Conservation (phyloP, 305 asterid species). For the Fraxinus latifolia region DNA sequence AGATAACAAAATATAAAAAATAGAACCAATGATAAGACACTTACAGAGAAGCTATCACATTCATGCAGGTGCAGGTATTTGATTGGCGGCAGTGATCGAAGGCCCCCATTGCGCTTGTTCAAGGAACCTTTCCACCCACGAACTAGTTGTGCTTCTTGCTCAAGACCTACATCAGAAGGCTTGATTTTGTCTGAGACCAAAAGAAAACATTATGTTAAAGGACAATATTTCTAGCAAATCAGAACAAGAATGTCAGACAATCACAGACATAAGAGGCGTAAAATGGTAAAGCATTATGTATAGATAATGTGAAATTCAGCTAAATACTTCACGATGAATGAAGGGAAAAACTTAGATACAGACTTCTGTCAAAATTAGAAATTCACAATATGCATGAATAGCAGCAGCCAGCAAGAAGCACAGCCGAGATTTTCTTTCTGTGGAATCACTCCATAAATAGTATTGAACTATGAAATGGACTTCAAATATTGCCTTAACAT, state of each 20-base stretch:
- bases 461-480: neutral
- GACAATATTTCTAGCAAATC: conserved; percentile 16
- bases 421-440: neutral
- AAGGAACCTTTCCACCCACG: conserved; percentile 67
- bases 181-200: conserved; percentile 78
- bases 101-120: conserved; percentile 50
- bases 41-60: conserved; percentile 84
- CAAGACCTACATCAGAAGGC: conserved; percentile 98
- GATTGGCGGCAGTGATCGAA: conserved; percentile 54
- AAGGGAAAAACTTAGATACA: neutral
- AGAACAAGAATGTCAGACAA: neutral
- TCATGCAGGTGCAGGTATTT: conserved; percentile 84
- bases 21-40: conserved; percentile 26
- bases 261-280: neutral
- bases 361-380: neutral
- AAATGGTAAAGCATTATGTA: neutral
- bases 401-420: neutral
- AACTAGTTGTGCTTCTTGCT: conserved; percentile 84
- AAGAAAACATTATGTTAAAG: conserved; percentile 24
- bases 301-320: neutral
- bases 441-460: neutral
- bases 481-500: neutral
- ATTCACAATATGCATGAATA: neutral
- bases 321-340: neutral
- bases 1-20: conserved; percentile 3